A percentile compares a stretch with the other conserved stretches of the same genome.
phyloP scores from a whole-genome alignment of 176 grass and related monocot species.

The Raddia guianensis region DNA sequence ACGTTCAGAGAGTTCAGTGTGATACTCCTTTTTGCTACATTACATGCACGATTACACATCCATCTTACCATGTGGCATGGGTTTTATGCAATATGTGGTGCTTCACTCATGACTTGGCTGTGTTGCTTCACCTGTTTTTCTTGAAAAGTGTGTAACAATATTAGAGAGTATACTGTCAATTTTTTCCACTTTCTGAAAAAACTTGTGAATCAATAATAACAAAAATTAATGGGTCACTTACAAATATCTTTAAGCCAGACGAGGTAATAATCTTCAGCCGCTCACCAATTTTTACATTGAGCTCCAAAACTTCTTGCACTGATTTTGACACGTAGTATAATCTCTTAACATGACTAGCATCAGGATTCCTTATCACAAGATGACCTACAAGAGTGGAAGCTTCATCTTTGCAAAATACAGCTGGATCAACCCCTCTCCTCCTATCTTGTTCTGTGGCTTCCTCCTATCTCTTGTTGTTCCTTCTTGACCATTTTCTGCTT shows the following conservation, averaged over 20 bases:
- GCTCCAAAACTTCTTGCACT: slow-evolving; percentile 69
- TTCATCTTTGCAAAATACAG: slow-evolving; percentile 87
- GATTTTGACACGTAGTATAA: slow-evolving; percentile 96
- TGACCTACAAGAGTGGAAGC: slow-evolving; percentile 76
- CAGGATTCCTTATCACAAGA: slow-evolving; percentile 85
- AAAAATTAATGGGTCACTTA: slow-evolving; percentile 53
- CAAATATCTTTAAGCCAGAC: slow-evolving; percentile 93
- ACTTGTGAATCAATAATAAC: neutral
- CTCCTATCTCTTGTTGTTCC: slow-evolving; percentile 34
- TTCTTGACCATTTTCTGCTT: slow-evolving; percentile 55
- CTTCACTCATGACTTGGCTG: no score
- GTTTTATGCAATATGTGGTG: neutral
- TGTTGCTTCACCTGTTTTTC: slow-evolving; percentile 47
- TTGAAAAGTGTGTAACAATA: slow-evolving; percentile 44
- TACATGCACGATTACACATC: neutral
- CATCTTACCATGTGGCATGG: neutral
- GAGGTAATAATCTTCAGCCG: slow-evolving; percentile 82
- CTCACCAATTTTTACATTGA: slow-evolving; percentile 81
- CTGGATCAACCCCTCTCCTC: slow-evolving; percentile 96
- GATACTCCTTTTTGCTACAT: neutral
- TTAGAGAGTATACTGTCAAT: neutral
- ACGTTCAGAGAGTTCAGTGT: neutral
- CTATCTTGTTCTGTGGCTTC: slow-evolving; percentile 61
- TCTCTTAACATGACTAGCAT: slow-evolving; percentile 81
- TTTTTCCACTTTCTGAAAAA: neutral